Percentiles rank a stretch among this genome's conserved stretches.
Evolutionary conservation across 345 rosid species (phyloP).

Genomic region (Alliaria petiolata): DNA sequence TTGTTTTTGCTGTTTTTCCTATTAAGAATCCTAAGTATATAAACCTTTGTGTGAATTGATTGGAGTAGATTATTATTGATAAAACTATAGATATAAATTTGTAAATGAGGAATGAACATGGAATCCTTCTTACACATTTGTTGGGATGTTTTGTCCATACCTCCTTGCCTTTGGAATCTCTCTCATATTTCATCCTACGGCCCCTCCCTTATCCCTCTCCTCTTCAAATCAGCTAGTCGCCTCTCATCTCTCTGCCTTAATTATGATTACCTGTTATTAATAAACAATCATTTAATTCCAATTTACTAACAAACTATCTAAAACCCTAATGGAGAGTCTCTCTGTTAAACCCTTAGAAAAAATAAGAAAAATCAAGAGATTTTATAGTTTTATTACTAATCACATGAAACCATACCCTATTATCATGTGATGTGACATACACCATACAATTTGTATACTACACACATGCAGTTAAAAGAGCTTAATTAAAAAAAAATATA

Average conservation of each 20-base stretch:
- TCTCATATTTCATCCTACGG: background rate
- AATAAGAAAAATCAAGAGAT: background rate
- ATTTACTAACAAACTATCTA: background rate
- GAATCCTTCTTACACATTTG: constrained; percentile 33
- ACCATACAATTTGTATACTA: constrained; percentile 14
- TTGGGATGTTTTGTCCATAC: constrained; percentile 42
- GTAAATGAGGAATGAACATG: constrained; percentile 25
- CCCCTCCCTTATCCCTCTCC: background rate
- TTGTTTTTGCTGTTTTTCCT: background rate
- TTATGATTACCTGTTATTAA: background rate
- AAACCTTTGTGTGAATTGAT: background rate
- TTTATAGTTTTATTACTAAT: background rate
- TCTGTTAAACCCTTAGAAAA: background rate
- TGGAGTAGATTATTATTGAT: background rate
- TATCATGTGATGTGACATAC: constrained; percentile 16
- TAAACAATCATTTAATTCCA: background rate
- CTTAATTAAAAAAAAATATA: background rate
- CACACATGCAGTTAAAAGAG: constrained; percentile 12
- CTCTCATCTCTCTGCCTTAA: background rate
- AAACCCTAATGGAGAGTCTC: background rate
- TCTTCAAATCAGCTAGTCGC: constrained; percentile 17
- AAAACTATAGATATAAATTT: background rate
- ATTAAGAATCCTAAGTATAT: no score
- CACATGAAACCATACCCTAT: constrained; percentile 4
- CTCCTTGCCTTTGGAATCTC: constrained; percentile 39